Evolutionary conservation across 352 stramenopile species (phyloP), one percentile per base, ranked within the genome.

Genomic region (Phytophthora litchii): DNA sequence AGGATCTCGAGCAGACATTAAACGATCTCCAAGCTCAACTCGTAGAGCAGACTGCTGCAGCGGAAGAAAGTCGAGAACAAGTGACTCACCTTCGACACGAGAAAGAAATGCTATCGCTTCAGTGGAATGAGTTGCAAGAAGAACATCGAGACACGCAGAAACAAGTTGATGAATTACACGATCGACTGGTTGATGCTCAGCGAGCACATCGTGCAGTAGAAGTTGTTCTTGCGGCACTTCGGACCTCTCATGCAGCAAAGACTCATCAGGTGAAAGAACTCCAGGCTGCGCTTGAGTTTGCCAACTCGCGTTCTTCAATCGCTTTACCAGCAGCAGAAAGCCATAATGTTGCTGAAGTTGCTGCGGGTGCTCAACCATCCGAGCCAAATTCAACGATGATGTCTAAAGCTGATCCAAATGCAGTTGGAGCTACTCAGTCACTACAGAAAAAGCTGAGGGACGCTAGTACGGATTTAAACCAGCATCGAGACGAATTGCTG

Each of bases 151-250:
- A 89, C 51, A 45, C 82, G 2, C 54, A 74, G 11, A 63, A 70
- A 4, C 72, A 89, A 27, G 64, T 70, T 1, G 78, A 90, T 5
- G 78, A 89, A 43, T 61, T 92, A 14, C 83, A 90, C 43, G 52
- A 62, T 14, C 66, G 73, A 10, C 67, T 90, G 7, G 73, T 89
- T 14, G 71, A 76, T 6, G 69, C 72, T 1, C 72, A 89, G 47
- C 51, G 64, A 27, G 36, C 64, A 0, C 64, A 72, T 60, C 64
- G 63, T 14, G 63, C 63, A 38, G 45, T 67, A 11, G 64, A 74
- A 21, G 44, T 67, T 45, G 31, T 64, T 35, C 27, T 72, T 64
- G 34, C 43, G 29, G 32, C 37, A 53, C 42, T 64, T 70, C 14
- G 60, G 55, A 47, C 62, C 49, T 12, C 44, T 35, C 43, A 60